Percentiles rank a stretch among this genome's conserved stretches.
Conservation (phyloP, 139 green algal genomes). For the Auxenochlorella pyrenoidosa region DNA sequence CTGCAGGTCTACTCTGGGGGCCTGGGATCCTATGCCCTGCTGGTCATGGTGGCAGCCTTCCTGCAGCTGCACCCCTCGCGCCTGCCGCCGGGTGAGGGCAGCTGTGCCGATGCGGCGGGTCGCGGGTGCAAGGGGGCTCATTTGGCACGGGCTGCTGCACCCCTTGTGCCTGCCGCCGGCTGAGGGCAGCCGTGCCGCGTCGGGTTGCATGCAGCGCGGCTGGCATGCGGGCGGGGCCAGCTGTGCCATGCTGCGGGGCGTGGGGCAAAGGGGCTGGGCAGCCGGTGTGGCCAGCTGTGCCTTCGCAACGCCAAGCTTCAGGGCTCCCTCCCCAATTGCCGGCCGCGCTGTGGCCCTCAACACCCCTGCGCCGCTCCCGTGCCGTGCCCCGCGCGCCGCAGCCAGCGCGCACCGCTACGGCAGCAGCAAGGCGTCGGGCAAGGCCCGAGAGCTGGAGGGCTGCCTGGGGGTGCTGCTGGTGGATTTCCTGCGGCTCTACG, state of each 20-base stretch:
- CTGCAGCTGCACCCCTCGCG: slow-evolving; percentile 82
- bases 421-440: slow-evolving; percentile 3
- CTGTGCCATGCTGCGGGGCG: too few relatives aligned
- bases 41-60: slow-evolving; percentile 91
- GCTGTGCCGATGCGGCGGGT: slow-evolving; percentile 11
- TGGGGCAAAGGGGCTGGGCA: too few relatives aligned
- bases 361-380: neutral
- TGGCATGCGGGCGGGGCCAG: too few relatives aligned
- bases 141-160: too few relatives aligned
- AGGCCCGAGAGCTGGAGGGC: slow-evolving; percentile 61
- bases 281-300: too few relatives aligned
- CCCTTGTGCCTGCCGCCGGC: too few relatives aligned
- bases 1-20: slow-evolving; percentile 90
- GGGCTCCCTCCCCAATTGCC: too few relatives aligned
- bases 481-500: slow-evolving; percentile 93
- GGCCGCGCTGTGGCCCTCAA: too few relatives aligned
- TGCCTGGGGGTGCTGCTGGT: slow-evolving; percentile 90
- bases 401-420: neutral
- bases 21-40: slow-evolving; percentile 93
- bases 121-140: too few relatives aligned
- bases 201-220: too few relatives aligned
- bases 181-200: too few relatives aligned
- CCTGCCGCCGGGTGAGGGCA: neutral
- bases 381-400: neutral
- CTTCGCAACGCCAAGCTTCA: too few relatives aligned